Conservation (phyloP, 495 filamentous ascomycete species). For the Lichenothelia convexa region DNA sequence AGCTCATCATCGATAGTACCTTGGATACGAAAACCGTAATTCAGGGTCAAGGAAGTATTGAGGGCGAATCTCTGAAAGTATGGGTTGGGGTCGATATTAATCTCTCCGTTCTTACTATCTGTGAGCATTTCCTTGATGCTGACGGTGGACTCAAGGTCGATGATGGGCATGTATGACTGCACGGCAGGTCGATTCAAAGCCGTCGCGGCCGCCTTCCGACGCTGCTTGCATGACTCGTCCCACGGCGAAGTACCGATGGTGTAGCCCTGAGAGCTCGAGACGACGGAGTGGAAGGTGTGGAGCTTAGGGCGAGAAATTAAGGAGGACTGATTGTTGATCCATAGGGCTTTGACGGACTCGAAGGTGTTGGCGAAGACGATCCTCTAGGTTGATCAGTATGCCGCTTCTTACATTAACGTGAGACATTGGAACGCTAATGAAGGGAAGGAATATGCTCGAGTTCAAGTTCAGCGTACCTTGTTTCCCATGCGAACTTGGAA, state of each 20-base stretch:
- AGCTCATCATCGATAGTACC: constrained; percentile 39
- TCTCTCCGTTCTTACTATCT: constrained; percentile 23
- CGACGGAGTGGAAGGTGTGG: constrained; percentile 53
- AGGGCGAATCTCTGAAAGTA: constrained; percentile 27
- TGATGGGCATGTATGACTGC: constrained; percentile 30
- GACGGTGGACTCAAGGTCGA: constrained; percentile 33
- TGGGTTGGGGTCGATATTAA: constrained; percentile 4
- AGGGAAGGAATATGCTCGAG: neutral
- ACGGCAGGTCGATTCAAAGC: constrained; percentile 28
- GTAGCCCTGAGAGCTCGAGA: constrained; percentile 52
- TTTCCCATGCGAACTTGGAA: constrained; percentile 39
- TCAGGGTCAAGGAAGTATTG: constrained; percentile 46
- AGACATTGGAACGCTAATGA: too few relatives aligned
- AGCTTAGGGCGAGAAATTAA: constrained; percentile 49
- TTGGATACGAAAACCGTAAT: constrained; percentile 46
- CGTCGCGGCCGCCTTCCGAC: constrained; percentile 31
- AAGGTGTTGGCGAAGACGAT: constrained; percentile 28
- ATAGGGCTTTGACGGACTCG: constrained; percentile 41
- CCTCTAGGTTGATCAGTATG: constrained; percentile 1
- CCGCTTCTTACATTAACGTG: too few relatives aligned
- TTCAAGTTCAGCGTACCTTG: constrained; percentile 9
- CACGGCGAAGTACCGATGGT: constrained; percentile 54
- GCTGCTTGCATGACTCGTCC: constrained; percentile 35
- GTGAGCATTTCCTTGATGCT: constrained; percentile 28
- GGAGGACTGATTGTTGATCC: constrained; percentile 45